These are phyloP conservation scores for Colletotrichum graminicola DNA, from an alignment of 2,329 filamentous ascomycete species.

Conservation along the genomic window DNA sequence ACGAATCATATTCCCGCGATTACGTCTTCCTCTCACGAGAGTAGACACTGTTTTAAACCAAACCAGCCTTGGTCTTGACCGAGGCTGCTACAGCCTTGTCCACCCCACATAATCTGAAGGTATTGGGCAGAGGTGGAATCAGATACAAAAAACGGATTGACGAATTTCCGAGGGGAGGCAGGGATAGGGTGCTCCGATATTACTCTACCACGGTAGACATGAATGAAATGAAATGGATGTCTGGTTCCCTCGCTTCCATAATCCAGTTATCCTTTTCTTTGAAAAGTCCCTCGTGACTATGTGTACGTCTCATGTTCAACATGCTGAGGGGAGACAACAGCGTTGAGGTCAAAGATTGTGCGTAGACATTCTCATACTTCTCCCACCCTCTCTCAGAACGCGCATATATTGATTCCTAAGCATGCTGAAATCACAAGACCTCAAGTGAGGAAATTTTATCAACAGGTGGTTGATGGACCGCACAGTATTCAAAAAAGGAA, in stretches of 20 bases:
- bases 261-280: background rate
- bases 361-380: background rate
- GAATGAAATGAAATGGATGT: conserved; percentile 43
- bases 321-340: background rate
- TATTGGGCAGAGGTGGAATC: conserved; percentile 1
- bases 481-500: too few relatives aligned
- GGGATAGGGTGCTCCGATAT: conserved; percentile 13
- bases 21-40: background rate
- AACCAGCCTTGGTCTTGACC: background rate
- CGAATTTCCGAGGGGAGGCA: conserved; percentile 8
- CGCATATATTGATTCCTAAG: background rate
- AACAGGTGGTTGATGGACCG: background rate
- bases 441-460: background rate
- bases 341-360: background rate
- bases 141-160: conserved; percentile 22
- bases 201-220: conserved; percentile 38
- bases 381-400: background rate
- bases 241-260: conserved; percentile 26
- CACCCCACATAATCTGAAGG: background rate
- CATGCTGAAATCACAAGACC: background rate
- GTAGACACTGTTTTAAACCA: background rate
- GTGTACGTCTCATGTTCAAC: background rate
- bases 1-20: background rate
- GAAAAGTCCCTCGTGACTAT: background rate
- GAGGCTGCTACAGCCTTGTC: background rate